Conservation (phyloP, 2,329 filamentous ascomycete species). For the Colletotrichum sidae region DNA sequence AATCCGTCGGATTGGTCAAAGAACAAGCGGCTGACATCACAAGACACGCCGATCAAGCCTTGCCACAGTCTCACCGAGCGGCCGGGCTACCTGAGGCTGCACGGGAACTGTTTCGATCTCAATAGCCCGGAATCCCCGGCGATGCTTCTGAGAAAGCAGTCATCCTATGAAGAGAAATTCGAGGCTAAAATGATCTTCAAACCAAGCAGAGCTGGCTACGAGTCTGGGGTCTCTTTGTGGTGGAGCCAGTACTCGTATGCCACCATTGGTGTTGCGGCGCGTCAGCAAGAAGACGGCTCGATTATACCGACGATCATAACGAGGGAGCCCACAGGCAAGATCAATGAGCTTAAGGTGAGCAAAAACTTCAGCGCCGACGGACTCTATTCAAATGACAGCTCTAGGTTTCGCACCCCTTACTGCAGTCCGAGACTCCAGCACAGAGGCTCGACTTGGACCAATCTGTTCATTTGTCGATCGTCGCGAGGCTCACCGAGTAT, state of each 20-base stretch:
- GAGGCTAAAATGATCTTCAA: constrained; percentile 58
- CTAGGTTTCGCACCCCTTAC: constrained; percentile 23
- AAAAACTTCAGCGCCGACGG: not conserved
- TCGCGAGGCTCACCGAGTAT: constrained; percentile 38
- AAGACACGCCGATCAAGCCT: constrained; percentile 60
- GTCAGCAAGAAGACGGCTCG: constrained; percentile 33
- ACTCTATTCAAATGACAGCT: constrained; percentile 3
- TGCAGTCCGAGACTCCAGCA: not conserved
- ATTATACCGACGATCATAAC: constrained; percentile 32
- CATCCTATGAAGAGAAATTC: constrained; percentile 55
- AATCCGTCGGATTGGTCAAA: not conserved
- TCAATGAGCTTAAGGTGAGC: constrained; percentile 40
- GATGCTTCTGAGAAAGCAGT: constrained; percentile 66
- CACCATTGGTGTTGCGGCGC: constrained; percentile 44
- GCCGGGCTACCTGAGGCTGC: constrained; percentile 57
- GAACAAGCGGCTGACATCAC: constrained; percentile 4
- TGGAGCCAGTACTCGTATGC: constrained; percentile 61
- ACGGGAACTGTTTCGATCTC: constrained; percentile 64
- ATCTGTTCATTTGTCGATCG: constrained; percentile 35
- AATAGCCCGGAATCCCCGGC: constrained; percentile 62
- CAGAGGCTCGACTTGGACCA: constrained; percentile 7
- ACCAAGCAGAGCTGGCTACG: constrained; percentile 54
- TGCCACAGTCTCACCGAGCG: constrained; percentile 59
- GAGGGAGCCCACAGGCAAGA: constrained; percentile 40
- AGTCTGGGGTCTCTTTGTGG: constrained; percentile 66